phyloP scores from a whole-genome alignment of 2,329 filamentous ascomycete genomes.

The Gnomoniopsis sp. region DNA sequence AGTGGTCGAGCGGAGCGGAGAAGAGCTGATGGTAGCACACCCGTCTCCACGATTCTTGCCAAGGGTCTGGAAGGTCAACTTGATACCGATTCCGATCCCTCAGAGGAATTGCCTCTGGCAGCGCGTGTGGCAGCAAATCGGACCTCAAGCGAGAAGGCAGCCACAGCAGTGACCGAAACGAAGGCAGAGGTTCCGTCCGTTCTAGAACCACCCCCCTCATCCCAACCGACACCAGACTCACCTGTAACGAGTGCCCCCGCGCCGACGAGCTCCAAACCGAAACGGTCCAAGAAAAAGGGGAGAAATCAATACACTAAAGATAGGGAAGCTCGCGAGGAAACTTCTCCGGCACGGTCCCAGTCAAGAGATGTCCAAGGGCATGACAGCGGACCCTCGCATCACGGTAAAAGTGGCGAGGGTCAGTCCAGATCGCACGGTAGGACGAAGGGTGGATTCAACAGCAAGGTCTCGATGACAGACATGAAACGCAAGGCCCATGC shows the following conservation, averaged over 20 bases:
- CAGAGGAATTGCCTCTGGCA: conserved; percentile 62
- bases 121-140: conserved; percentile 33
- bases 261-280: conserved; percentile 55
- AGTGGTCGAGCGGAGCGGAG: conserved; percentile 80
- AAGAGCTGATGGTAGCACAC: conserved; percentile 68
- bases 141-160: conserved; percentile 15
- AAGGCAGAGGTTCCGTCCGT: conserved; percentile 20
- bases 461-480: conserved; percentile 79
- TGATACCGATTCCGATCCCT: conserved; percentile 64
- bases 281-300: conserved; percentile 65
- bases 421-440: conserved; percentile 39
- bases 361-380: conserved; percentile 51
- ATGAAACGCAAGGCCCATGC: conserved; percentile 80
- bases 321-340: conserved; percentile 56
- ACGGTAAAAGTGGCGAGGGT: conserved; percentile 27
- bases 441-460: conserved; percentile 52
- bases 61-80: conserved; percentile 34
- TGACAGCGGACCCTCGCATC: conserved; percentile 33
- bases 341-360: conserved; percentile 53
- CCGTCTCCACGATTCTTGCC: conserved; percentile 19
- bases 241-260: conserved; percentile 40
- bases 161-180: conserved; percentile 18
- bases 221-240: conserved; percentile 45
- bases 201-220: conserved; percentile 42
- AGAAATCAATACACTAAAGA: conserved; percentile 84